Percentiles rank a stretch among this genome's conserved stretches.
These are phyloP conservation scores for Huiozyma naganishii DNA, from an alignment of 805 yeast species.

Conservation along the genomic window DNA sequence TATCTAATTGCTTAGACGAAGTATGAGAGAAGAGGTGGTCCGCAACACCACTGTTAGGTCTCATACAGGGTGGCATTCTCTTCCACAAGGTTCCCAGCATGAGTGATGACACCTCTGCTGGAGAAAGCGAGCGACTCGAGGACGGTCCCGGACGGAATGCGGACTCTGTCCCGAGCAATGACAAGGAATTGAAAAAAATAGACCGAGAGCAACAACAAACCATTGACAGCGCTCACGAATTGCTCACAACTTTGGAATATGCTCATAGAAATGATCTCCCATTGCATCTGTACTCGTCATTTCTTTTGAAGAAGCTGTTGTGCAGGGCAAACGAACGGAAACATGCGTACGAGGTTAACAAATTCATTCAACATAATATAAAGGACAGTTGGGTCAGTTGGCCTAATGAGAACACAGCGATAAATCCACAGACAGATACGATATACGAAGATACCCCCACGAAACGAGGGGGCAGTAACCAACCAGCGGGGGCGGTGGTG, in stretches of 20 bases:
- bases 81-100: no score
- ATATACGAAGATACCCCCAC: constrained; percentile 15
- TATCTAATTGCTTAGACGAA: no score
- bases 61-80: no score
- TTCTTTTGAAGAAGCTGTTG: constrained; percentile 27
- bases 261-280: constrained; percentile 46
- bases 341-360: constrained; percentile 25
- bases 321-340: constrained; percentile 20
- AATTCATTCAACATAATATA: constrained; percentile 29
- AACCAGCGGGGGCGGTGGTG: neutral
- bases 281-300: constrained; percentile 52
- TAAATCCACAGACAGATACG: constrained; percentile 21
- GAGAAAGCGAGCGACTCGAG: no score
- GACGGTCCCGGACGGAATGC: no score
- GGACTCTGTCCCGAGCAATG: neutral
- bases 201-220: constrained; percentile 6
- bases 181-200: neutral
- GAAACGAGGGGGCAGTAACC: neutral
- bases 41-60: no score
- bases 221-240: constrained; percentile 19
- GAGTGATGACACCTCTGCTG: no score
- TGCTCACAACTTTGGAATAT: constrained; percentile 35
- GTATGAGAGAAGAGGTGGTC: no score
- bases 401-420: constrained; percentile 37
- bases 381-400: constrained; percentile 41